phyloP scores from a whole-genome alignment of 2,329 filamentous ascomycete species.

The Exserohilum turcica region DNA sequence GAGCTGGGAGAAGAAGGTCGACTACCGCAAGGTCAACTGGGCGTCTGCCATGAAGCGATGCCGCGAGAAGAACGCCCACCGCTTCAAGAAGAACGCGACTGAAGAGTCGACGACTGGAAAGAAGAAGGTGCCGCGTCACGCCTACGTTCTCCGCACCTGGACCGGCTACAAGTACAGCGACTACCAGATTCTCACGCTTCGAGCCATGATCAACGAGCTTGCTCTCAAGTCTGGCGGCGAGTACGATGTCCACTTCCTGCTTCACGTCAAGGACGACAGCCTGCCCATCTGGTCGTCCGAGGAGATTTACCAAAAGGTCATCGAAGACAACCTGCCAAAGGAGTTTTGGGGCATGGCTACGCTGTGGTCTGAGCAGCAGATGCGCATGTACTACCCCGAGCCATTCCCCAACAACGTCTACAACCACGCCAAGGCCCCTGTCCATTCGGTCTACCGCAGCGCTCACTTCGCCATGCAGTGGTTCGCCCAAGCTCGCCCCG shows the following conservation, averaged over 20 bases:
- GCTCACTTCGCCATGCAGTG: conserved; percentile 58
- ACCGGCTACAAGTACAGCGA: conserved; percentile 78
- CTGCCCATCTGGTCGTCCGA: conserved; percentile 80
- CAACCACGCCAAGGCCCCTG: conserved; percentile 65
- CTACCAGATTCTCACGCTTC: conserved; percentile 79
- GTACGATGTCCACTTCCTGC: conserved; percentile 83
- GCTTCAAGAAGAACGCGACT: conserved; percentile 49
- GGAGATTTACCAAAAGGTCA: conserved; percentile 68
- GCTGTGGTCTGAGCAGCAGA: conserved; percentile 92
- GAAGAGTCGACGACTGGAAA: conserved; percentile 40
- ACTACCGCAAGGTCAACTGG: conserved; percentile 57
- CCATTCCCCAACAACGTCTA: conserved; percentile 77
- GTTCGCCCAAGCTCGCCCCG: conserved; percentile 57
- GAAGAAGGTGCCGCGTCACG: conserved; percentile 65
- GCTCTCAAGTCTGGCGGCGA: conserved; percentile 80
- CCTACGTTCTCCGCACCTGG: conserved; percentile 83
- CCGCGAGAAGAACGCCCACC: conserved; percentile 55
- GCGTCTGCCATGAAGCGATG: conserved; percentile 55
- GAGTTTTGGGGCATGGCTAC: conserved; percentile 90
- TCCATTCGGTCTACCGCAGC: conserved; percentile 86
- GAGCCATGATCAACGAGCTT: conserved; percentile 83
- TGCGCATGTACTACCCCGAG: conserved; percentile 86
- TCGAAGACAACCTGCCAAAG: conserved; percentile 71
- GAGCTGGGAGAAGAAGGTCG: conserved; percentile 57
- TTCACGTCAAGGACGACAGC: conserved; percentile 79